A percentile compares a stretch with the other conserved stretches of the same genome.
These are phyloP conservation scores for Chaetomium fimeti DNA, from an alignment of 495 filamentous ascomycete genomes.

Conservation along the genomic window DNA sequence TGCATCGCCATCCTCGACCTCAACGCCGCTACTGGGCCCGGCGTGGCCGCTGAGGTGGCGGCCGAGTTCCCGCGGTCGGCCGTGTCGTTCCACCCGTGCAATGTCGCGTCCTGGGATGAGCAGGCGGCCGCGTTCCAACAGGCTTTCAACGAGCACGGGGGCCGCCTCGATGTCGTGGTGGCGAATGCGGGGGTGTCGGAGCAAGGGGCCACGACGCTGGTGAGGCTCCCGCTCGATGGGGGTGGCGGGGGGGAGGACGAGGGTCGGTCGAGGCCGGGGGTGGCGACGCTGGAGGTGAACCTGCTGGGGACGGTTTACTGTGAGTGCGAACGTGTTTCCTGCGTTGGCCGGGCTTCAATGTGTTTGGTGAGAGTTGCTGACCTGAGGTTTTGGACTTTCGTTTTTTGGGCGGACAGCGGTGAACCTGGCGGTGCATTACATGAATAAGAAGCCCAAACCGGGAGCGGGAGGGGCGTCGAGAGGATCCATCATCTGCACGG, in stretches of 20 bases:
- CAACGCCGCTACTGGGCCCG: constrained; percentile 36
- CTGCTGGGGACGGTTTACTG: constrained; percentile 50
- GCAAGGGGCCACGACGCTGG: constrained; percentile 37
- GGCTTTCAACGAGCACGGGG: constrained; percentile 37
- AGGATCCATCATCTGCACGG: constrained; percentile 56
- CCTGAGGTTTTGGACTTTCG: too few species aligned
- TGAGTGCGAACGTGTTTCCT: constrained; percentile 32
- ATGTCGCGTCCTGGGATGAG: constrained; percentile 51
- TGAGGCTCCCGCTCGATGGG: constrained; percentile 21
- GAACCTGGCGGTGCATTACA: constrained; percentile 53
- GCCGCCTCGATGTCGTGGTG: constrained; percentile 52
- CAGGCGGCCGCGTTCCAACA: constrained; percentile 47
- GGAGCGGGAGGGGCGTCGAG: constrained; percentile 24
- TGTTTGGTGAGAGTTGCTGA: background rate
- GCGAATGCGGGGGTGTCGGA: constrained; percentile 58
- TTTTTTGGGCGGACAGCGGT: constrained; percentile 36
- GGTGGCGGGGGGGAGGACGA: constrained; percentile 30
- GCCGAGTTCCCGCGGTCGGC: constrained; percentile 38
- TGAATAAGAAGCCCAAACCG: constrained; percentile 43
- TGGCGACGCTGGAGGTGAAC: constrained; percentile 50
- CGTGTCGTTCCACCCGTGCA: constrained; percentile 47
- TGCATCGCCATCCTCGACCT: constrained; percentile 55
- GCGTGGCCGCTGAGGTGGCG: constrained; percentile 35
- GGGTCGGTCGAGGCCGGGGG: constrained; percentile 41
- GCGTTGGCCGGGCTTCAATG: too few species aligned